Percentiles rank a stretch among this genome's conserved stretches.
phyloP scores from a whole-genome alignment of 2,329 filamentous ascomycete genomes.

The Zymoseptoria passerinii region DNA sequence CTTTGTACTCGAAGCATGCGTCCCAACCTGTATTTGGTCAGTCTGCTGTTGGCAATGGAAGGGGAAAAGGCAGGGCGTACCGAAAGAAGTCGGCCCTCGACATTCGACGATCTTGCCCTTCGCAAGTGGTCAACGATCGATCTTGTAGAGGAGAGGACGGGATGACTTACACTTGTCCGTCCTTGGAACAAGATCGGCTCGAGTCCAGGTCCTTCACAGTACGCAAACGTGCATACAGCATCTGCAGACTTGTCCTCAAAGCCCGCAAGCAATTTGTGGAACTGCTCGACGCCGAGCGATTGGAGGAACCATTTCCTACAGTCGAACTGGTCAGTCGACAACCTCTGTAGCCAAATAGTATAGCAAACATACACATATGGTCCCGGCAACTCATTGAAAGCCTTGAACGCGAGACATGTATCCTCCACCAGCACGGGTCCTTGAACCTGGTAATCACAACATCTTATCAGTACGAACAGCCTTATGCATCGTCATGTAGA shows the following conservation, averaged over 20 bases:
- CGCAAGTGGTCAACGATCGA: conserved; percentile 8
- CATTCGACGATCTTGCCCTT: conserved; percentile 75
- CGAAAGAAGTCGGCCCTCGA: conserved; percentile 72
- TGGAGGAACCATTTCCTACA: conserved; percentile 88
- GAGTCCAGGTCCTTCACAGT: conserved; percentile 74
- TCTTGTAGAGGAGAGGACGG: neutral
- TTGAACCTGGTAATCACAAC: conserved; percentile 48
- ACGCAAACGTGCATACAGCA: conserved; percentile 93
- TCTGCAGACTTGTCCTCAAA: conserved; percentile 87
- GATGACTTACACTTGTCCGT: conserved; percentile 58
- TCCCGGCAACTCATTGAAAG: conserved; percentile 81
- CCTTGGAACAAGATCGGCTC: conserved; percentile 88
- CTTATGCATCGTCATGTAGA: neutral
- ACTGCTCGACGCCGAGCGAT: conserved; percentile 68
- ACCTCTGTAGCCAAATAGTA: neutral
- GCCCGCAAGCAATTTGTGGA: conserved; percentile 82
- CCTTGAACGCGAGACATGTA: conserved; percentile 87
- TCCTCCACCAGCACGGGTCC: conserved; percentile 93
- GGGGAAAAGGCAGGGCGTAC: conserved; percentile 45
- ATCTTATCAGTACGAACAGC: neutral
- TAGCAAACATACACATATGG: conserved; percentile 72
- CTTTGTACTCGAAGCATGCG: conserved; percentile 87
- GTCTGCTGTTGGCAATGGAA: neutral
- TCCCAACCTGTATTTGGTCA: conserved; percentile 68
- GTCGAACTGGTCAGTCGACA: neutral